Evolutionary conservation across 495 filamentous ascomycete species (phyloP).

Genomic region (Aspergillus incahuasiensis): DNA sequence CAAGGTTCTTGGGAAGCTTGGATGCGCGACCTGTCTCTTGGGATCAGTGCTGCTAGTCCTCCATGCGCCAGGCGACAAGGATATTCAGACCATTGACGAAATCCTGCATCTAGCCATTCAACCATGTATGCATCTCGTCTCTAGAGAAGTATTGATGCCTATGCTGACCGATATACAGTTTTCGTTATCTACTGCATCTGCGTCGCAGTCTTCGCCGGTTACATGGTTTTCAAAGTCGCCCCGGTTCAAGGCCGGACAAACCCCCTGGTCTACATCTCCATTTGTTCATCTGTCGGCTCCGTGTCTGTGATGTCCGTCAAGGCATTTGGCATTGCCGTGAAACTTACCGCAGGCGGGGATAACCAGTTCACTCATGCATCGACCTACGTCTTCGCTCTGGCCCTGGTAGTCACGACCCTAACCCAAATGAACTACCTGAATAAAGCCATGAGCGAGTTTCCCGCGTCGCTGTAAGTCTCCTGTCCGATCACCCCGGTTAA

Average conservation of each 20-base stretch:
- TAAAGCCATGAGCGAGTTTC: conserved; percentile 94
- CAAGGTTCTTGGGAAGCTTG: conserved; percentile 83
- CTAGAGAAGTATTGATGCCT: no score
- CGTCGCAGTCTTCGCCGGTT: conserved; percentile 74
- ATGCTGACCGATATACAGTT: conserved; percentile 42
- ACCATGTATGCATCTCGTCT: conserved; percentile 20
- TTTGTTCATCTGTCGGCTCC: conserved; percentile 93
- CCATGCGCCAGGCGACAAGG: conserved; percentile 90
- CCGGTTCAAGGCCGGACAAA: conserved; percentile 89
- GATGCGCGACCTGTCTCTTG: conserved; percentile 91
- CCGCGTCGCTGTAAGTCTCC: conserved; percentile 85
- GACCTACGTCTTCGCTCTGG: conserved; percentile 94
- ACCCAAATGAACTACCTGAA: conserved; percentile 99
- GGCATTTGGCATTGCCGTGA: conserved; percentile 93
- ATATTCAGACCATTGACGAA: conserved; percentile 79
- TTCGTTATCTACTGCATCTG: conserved; percentile 80
- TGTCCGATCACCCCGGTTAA: conserved; percentile 5
- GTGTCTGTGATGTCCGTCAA: conserved; percentile 99
- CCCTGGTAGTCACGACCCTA: conserved; percentile 85
- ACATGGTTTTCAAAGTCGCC: conserved; percentile 95
- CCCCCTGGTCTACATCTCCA: conserved; percentile 90
- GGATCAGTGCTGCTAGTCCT: conserved; percentile 96
- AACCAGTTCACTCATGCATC: conserved; percentile 93
- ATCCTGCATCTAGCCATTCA: conserved; percentile 83
- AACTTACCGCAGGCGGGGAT: conserved; percentile 81